phyloP scores from a whole-genome alignment of 2,329 filamentous ascomycete genomes.

The Trichoderma hamatum region DNA sequence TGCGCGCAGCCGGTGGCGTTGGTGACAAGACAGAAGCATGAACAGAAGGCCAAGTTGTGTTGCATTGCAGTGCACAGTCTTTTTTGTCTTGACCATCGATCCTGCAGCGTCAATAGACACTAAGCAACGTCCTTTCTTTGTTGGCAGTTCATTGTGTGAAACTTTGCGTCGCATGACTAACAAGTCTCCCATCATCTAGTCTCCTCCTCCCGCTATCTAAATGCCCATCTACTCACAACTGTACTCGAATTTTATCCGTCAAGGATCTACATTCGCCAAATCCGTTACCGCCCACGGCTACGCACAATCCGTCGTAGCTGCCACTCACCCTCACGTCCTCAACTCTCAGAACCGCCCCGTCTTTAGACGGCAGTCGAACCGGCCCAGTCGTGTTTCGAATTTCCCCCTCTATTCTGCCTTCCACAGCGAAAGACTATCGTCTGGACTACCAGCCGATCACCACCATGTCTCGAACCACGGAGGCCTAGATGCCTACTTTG shows the following conservation, averaged over 20 bases:
- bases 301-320: constrained; percentile 95
- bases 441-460: constrained; percentile 56
- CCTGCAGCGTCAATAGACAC: not conserved
- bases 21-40: not conserved
- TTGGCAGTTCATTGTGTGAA: not conserved
- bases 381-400: constrained; percentile 56
- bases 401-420: constrained; percentile 77
- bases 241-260: constrained; percentile 85
- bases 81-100: not conserved
- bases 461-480: constrained; percentile 59
- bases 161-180: not conserved
- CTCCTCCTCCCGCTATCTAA: constrained; percentile 73
- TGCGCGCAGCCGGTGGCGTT: not conserved
- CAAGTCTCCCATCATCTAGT: constrained; percentile 43
- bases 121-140: not conserved
- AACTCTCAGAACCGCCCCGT: constrained; percentile 71
- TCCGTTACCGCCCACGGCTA: constrained; percentile 97
- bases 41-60: not conserved
- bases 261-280: constrained; percentile 83
- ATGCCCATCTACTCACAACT: constrained; percentile 78
- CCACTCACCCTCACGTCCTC: constrained; percentile 77
- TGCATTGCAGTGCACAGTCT: not conserved
- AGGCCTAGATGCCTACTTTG: constrained; percentile 87
- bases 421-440: constrained; percentile 59
- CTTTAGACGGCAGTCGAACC: constrained; percentile 61